Evolutionary conservation across 2,329 filamentous ascomycete genomes (phyloP).

Genomic region (Anthostomella pinea): DNA sequence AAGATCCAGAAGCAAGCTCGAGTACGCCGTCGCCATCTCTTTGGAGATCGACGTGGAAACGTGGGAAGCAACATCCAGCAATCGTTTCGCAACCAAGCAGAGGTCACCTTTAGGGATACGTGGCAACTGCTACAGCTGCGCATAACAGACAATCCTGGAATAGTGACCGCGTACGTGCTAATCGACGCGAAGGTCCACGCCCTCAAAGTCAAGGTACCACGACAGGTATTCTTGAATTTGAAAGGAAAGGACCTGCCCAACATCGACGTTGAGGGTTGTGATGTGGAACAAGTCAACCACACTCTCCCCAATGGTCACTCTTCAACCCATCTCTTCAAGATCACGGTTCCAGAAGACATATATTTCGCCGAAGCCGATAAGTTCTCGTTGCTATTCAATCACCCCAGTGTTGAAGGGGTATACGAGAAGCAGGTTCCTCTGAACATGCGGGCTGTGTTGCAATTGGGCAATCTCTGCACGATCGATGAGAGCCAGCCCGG

Average conservation of each 20-base stretch:
- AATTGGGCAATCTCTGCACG: slow-evolving; percentile 86
- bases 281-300: slow-evolving; percentile 89
- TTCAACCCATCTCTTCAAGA: slow-evolving; percentile 89
- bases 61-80: slow-evolving; percentile 63
- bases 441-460: slow-evolving; percentile 80
- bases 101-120: slow-evolving; percentile 83
- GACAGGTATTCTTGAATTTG: slow-evolving; percentile 87
- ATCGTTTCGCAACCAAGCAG: slow-evolving; percentile 86
- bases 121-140: slow-evolving; percentile 93
- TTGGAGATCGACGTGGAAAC: slow-evolving; percentile 76
- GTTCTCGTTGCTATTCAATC: slow-evolving; percentile 79
- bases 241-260: slow-evolving; percentile 85
- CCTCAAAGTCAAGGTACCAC: slow-evolving; percentile 83
- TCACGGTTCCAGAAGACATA: slow-evolving; percentile 83
- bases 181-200: slow-evolving; percentile 91
- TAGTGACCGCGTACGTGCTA: slow-evolving; percentile 84
- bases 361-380: slow-evolving; percentile 84
- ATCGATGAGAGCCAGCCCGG: slow-evolving; percentile 90
- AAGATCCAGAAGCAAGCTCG: slow-evolving; percentile 93
- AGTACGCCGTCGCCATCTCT: slow-evolving; percentile 80
- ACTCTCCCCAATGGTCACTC: slow-evolving; percentile 93
- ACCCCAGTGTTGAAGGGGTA: slow-evolving; percentile 92
- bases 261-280: slow-evolving; percentile 80
- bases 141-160: slow-evolving; percentile 77
- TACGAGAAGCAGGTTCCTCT: slow-evolving; percentile 93